phyloP scores from a whole-genome alignment of 305 asterid species.

The Solanum hybrid region DNA sequence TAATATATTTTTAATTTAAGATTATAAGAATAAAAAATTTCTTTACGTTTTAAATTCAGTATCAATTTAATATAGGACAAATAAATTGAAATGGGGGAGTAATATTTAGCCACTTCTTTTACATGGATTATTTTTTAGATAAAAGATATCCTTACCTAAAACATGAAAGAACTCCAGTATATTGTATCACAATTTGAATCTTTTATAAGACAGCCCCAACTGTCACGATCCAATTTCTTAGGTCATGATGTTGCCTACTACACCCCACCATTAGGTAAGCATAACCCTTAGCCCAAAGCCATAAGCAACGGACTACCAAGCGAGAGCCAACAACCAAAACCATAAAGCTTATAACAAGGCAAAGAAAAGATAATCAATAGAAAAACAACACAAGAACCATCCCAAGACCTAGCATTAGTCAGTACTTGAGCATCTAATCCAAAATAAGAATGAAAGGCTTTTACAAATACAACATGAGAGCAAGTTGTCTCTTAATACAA shows the following conservation, averaged over 20 bases:
- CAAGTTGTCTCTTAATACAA: not conserved
- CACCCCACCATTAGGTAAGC: not conserved
- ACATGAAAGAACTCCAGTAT: not conserved
- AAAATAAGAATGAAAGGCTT: not conserved
- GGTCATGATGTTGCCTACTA: not conserved
- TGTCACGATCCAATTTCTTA: not conserved
- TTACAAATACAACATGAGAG: not conserved
- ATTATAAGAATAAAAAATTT: no score
- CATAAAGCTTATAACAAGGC: not conserved
- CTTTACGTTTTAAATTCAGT: no score
- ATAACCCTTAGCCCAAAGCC: not conserved
- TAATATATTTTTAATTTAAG: not conserved
- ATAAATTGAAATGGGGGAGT: not conserved
- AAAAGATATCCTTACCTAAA: not conserved
- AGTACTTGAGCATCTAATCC: not conserved
- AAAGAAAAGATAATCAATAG: no score
- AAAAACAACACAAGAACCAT: not conserved
- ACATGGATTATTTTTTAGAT: not conserved
- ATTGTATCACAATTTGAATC: not conserved
- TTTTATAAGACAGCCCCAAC: not conserved
- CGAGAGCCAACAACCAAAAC: no score
- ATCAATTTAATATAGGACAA: not conserved
- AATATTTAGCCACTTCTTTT: not conserved
- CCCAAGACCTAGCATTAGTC: not conserved
- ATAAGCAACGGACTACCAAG: not conserved